Evolutionary conservation across 2,329 filamentous ascomycete species (phyloP).

Genomic region (Fusarium verticillioides): DNA sequence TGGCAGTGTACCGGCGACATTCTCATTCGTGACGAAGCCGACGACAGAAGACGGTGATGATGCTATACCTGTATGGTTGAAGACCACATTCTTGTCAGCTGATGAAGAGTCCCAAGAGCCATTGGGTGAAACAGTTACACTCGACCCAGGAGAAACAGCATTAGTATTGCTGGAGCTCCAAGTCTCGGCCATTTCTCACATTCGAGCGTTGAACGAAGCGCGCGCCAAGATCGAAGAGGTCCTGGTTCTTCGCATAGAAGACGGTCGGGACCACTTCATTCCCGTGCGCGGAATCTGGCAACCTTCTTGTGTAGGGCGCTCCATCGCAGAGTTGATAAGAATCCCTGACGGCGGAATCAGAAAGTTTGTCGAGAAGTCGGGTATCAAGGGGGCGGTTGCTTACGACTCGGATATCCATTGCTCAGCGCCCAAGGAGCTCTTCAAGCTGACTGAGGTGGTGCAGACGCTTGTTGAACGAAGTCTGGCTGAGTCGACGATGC

Average conservation of each 20-base stretch:
- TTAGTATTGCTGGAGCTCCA: conserved; percentile 75
- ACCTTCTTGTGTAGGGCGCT: conserved; percentile 84
- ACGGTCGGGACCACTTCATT: conserved; percentile 92
- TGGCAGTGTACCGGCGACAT: conserved; percentile 80
- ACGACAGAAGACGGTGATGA: conserved; percentile 57
- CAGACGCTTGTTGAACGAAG: conserved; percentile 66
- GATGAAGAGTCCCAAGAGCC: conserved; percentile 48
- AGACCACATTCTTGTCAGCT: conserved; percentile 68
- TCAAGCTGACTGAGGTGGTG: conserved; percentile 86
- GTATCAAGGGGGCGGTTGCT: conserved; percentile 61
- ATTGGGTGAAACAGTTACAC: conserved; percentile 65
- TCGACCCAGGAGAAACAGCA: conserved; percentile 87
- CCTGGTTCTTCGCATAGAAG: conserved; percentile 82
- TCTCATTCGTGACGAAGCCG: conserved; percentile 82
- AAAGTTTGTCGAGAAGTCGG: conserved; percentile 54
- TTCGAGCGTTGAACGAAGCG: conserved; percentile 77
- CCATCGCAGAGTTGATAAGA: conserved; percentile 87
- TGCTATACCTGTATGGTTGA: conserved; percentile 73
- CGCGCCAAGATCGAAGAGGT: conserved; percentile 80
- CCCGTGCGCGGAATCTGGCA: conserved; percentile 82
- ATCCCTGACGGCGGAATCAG: conserved; percentile 85
- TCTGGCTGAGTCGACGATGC: conserved; percentile 70
- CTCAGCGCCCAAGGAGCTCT: conserved; percentile 88
- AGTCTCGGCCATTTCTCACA: conserved; percentile 71
- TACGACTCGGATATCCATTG: conserved; percentile 71